Base-by-base conservation (phyloP, 192 early-diverging fungal genomes). In the Gryganskiella cystojenkinii region DNA sequence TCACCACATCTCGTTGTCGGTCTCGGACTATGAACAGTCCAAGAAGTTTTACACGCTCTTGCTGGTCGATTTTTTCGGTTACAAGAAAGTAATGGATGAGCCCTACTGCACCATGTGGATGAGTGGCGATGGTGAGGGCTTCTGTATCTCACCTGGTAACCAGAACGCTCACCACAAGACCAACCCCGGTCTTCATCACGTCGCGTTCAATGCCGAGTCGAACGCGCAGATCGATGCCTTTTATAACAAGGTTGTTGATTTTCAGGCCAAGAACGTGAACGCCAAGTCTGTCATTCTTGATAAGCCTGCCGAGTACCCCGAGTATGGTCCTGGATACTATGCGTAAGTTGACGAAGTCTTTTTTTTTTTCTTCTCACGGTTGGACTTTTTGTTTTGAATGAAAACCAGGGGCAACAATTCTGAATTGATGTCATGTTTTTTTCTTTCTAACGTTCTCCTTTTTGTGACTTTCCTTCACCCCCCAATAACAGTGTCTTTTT, bases 21-120 rank as follows among this genome's bases (percentile, higher is more conserved):
- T 37, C 45, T 64, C 59, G 17, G 67, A 78, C 56, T 64, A 64
- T 35, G 61, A 63, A n/a, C 17, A 4, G 22, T 37, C 61, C 66
- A 68, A 63, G 52, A 69, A 57, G 61, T 78, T 69, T 33, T 78
- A 78, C 44, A 7, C 34, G 10, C 60, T 64, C n/a, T 56, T 78
- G 25, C 33, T 78, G 6, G 55, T 34, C 20, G 66, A 78, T 15
- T 49, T 69, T 11, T 17, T 78, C 31, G 66, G 66, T 22, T 78
- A 69, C 61, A 68, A 64, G 22, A 43, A 43, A n/a, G 40, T 67
- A 2, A 59, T 53, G 37, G 74, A 78, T 0, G 2, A 58, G 13
- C 74, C 66, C 8, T 64, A 78, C 50, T 68, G 28, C 19, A 51
- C 37, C 55, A 78, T 78, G 74, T 78, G 59, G 54, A 2, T 24